Evolutionary conservation across 768 basidiomycete species (phyloP).

Genomic region (Lactarius psammicola): DNA sequence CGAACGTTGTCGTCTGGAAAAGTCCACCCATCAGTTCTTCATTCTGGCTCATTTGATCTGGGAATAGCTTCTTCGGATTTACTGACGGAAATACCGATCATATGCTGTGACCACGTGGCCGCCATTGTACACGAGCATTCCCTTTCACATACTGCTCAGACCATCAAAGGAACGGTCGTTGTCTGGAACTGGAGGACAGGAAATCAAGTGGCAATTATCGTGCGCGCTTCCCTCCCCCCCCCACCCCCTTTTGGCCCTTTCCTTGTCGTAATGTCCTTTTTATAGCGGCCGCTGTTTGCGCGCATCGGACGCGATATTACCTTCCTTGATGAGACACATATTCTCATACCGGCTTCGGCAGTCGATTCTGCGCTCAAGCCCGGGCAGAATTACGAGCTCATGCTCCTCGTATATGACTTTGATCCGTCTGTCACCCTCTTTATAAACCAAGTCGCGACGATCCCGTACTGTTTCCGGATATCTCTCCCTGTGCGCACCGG

Average conservation of each 20-base stretch:
- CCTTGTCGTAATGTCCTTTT: neutral
- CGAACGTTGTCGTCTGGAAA: slow-evolving; percentile 18
- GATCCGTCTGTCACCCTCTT: neutral
- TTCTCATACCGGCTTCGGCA: slow-evolving; percentile 14
- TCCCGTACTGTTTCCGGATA: slow-evolving; percentile 15
- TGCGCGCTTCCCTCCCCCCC: too few species aligned
- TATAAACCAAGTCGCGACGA: neutral
- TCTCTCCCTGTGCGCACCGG: slow-evolving; percentile 13
- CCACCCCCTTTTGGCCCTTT: too few species aligned
- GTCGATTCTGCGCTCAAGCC: slow-evolving; percentile 13
- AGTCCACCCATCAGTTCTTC: slow-evolving; percentile 12
- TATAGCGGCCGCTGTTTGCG: slow-evolving; percentile 12
- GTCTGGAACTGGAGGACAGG: slow-evolving; percentile 24
- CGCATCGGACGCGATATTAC: slow-evolving; percentile 13
- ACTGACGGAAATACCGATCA: slow-evolving; percentile 1
- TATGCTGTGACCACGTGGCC: slow-evolving; percentile 15
- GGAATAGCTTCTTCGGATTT: slow-evolving; percentile 2
- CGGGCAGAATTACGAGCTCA: slow-evolving; percentile 11
- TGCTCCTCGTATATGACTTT: slow-evolving; percentile 11
- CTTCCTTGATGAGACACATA: slow-evolving; percentile 18
- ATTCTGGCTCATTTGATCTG: slow-evolving; percentile 11
- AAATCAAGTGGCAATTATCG: slow-evolving; percentile 9
- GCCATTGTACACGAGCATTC: slow-evolving; percentile 10
- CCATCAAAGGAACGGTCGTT: slow-evolving; percentile 1
- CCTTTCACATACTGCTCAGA: neutral